phyloP scores from a whole-genome alignment of 805 yeast species.

The Pichia scutulata region DNA sequence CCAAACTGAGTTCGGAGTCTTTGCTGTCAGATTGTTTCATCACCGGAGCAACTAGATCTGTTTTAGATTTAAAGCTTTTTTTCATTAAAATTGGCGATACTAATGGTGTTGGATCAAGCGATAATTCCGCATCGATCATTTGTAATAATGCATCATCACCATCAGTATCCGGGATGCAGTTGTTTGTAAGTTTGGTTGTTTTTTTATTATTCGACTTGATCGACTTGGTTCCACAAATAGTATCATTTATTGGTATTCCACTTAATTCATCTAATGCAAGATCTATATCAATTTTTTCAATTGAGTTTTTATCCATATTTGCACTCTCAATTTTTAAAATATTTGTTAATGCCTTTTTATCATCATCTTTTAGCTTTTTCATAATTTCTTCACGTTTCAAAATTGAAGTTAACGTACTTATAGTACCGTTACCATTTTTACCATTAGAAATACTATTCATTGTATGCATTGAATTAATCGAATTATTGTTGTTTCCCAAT shows the following conservation, averaged over 20 bases:
- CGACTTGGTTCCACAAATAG: neutral
- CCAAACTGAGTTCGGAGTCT: conserved; percentile 1
- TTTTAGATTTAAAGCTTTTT: neutral
- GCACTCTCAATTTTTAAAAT: neutral
- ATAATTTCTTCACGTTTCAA: conserved; percentile 8
- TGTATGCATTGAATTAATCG: neutral
- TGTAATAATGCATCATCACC: conserved; percentile 7
- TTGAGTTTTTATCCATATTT: neutral
- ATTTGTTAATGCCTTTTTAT: conserved; percentile 1
- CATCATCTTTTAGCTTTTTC: conserved; percentile 8
- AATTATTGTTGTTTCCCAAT: conserved; percentile 2
- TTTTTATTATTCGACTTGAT: neutral
- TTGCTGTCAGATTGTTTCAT: conserved; percentile 5
- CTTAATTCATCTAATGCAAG: neutral
- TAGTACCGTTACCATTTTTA: neutral
- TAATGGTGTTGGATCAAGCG: conserved; percentile 7
- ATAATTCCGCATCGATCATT: conserved; percentile 8
- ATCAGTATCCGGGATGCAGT: neutral
- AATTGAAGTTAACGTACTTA: conserved; percentile 1
- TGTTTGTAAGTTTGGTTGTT: neutral
- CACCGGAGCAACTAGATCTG: neutral
- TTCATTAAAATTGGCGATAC: conserved; percentile 1
- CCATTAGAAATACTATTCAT: conserved; percentile 1
- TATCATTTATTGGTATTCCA: neutral
- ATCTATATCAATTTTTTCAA: neutral